Evolutionary conservation across 306 rosid species (phyloP), one percentile per base, ranked within the genome.

Genomic region (Betula pendula): DNA sequence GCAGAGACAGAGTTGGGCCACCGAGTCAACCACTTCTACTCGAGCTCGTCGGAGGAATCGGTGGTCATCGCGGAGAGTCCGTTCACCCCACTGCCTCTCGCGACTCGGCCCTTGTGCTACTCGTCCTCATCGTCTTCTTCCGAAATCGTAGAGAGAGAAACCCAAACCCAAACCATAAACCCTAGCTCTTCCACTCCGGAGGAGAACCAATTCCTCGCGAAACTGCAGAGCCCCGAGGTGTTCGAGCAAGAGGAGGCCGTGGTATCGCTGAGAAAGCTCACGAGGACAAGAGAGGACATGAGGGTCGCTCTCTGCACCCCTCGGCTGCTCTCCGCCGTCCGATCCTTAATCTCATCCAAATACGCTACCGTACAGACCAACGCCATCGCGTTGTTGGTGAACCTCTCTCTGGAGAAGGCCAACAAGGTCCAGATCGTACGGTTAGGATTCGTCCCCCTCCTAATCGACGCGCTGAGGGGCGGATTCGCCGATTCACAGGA

Each of bases 391-490:
- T 83, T 93, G 0, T 16, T 96, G 80, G 90, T 96, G 80, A 96
- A 92, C 83, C 93, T 96, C 19, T 92, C 99, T 0, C 80, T 96
- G 7, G 92, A 92, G 74, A 96, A 90, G 52, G 20, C 80, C 2
- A 96, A 96, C 87, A 96, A 92, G 92, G 87, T 92, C 84, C 86
- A 75, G 82, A 92, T 96, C 63, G 97, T 91, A 17, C 84, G 99
- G 84, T 83, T 86, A 13, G 98, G 97, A 59, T 89, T 96, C 67
- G 82, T 96, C 69, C 91, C 98, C 0, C 53, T 38, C 14, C 77
- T 96, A 0, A 85, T 96, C 47, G 97, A 96, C 55, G 92, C 84
- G 5, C 70, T 96, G 82, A 93, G 86, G 25, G 83, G 87, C 0
- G 96, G 92, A 71, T 84, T 73, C 84, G 24, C 71, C 56, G 98